Base-by-base conservation (phyloP, 2,329 filamentous ascomycete species). In the Parafenestella ontariensis region DNA sequence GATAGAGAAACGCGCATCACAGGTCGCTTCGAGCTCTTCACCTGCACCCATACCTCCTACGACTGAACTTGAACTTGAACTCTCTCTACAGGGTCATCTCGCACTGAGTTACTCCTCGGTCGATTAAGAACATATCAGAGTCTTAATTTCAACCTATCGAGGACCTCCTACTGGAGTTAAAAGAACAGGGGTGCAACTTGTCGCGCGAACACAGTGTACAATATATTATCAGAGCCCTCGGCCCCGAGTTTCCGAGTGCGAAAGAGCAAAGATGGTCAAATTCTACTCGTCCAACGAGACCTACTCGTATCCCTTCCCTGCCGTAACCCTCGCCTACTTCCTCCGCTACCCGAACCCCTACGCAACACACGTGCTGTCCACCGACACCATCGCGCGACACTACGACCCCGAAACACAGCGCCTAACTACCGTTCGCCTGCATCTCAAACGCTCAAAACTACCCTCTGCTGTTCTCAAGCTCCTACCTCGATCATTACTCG, bases 261-360 rank as follows among this genome's bases (percentile, higher is more conserved):
- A 49, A 26, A 58, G 17, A 36, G 36, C 18, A 47, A 43, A 34
- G 15, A 83, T 83, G 81, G 81, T 83, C 64, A 82, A 82, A 71
- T 81, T 82, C 75, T 82, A 82, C 76, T 77, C 75, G 42, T 75
- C 72, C 66, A 86, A 84, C 77, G 89, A 90, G 75, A 85, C 83
- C 69, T 92, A 93, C 82, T 83, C 87, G 62, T 91, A 94, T 77
- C 88, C 89, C 44, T 94, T 94, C 79, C 87, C 90, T 58, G 90
- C 90, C 74, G 91, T 95, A 58, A 92, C 90, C 44, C 88, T 95
- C 75, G 91, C 91, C 78, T 95, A 92, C 83, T 95, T 94, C 78
- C 88, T 95, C 45, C 90, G 91, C 62, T 95, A 95, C 78, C 92
- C 90, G 62, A 95, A 94, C 71, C 91, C 91, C 6, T 93, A 94